These are phyloP conservation scores for Metrosideros polymorpha DNA, from an alignment of 441 rosid genomes.

Conservation along the genomic window DNA sequence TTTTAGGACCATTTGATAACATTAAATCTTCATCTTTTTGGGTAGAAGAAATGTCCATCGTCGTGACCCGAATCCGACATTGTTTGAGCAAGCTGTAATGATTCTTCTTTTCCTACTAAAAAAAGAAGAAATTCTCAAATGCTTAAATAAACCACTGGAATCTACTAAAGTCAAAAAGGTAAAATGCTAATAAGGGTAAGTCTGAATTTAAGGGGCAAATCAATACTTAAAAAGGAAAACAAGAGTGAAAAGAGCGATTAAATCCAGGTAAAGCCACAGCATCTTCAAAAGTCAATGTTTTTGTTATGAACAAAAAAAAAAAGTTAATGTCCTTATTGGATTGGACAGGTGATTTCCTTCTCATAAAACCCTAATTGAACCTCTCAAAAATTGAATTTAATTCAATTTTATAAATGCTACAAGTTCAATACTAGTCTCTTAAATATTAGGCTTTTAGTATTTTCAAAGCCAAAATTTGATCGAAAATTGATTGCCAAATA, in stretches of 20 bases:
- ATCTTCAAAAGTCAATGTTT: background rate
- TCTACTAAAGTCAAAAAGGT: background rate
- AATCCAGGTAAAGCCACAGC: background rate
- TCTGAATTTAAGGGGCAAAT: background rate
- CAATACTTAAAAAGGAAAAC: background rate
- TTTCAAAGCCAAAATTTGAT: no score
- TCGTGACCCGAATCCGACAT: background rate
- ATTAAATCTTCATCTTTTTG: background rate
- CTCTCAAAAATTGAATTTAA: no score
- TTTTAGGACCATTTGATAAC: background rate
- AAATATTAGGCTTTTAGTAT: no score
- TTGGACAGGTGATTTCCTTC: background rate
- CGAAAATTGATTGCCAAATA: no score
- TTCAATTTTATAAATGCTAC: no score
- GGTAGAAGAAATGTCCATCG: background rate
- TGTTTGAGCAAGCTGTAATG: background rate
- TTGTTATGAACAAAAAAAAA: no score
- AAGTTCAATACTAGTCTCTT: no score
- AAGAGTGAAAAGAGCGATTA: background rate
- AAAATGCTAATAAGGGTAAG: background rate
- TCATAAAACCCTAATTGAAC: background rate
- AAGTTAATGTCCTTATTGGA: background rate
- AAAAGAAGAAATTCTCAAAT: background rate
- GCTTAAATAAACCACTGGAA: background rate
- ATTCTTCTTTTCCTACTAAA: background rate